A percentile compares a stretch with the other conserved stretches of the same genome.
Conservation (phyloP, 2,329 filamentous ascomycete genomes). For the Scolecobasidium constrictum region DNA sequence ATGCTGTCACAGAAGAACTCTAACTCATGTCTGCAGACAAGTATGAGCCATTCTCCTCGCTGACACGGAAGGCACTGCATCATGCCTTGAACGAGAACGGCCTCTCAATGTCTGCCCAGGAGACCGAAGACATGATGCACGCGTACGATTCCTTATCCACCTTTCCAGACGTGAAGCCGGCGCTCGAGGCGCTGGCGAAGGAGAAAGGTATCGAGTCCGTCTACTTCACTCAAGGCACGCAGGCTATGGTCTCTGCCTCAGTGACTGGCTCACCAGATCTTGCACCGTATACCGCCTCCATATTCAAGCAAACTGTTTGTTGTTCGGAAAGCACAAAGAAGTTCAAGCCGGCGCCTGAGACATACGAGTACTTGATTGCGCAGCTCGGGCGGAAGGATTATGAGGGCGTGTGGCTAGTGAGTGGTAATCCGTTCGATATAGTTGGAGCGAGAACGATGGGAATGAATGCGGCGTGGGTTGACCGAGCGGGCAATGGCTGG, state of each 20-base stretch:
- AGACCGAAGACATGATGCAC: constrained; percentile 44
- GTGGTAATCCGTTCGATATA: constrained; percentile 63
- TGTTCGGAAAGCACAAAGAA: constrained; percentile 48
- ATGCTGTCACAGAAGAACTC: too few relatives aligned
- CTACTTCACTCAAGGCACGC: constrained; percentile 61
- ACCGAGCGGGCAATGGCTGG: constrained; percentile 53
- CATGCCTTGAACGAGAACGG: constrained; percentile 53
- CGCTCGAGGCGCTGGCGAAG: constrained; percentile 37
- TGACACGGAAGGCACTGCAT: constrained; percentile 51
- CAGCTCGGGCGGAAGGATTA: constrained; percentile 37
- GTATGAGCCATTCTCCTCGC: constrained; percentile 50
- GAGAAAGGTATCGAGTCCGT: constrained; percentile 39
- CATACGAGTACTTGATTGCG: constrained; percentile 49
- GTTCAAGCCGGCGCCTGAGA: constrained; percentile 55
- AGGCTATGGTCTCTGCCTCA: constrained; percentile 50
- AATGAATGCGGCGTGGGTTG: constrained; percentile 56
- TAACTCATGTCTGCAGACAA: constrained; percentile 34
- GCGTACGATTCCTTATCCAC: constrained; percentile 53
- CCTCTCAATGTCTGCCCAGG: constrained; percentile 31
- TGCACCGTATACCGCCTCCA: constrained; percentile 30
- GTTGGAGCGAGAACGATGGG: constrained; percentile 52
- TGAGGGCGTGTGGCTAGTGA: constrained; percentile 55
- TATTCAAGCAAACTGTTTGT: constrained; percentile 44
- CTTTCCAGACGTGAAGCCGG: constrained; percentile 52
- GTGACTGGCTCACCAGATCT: constrained; percentile 47